Percentiles rank a stretch among this genome's conserved stretches.
phyloP scores from a whole-genome alignment of 208 protist species.

The Acanthamoeba royreba region DNA sequence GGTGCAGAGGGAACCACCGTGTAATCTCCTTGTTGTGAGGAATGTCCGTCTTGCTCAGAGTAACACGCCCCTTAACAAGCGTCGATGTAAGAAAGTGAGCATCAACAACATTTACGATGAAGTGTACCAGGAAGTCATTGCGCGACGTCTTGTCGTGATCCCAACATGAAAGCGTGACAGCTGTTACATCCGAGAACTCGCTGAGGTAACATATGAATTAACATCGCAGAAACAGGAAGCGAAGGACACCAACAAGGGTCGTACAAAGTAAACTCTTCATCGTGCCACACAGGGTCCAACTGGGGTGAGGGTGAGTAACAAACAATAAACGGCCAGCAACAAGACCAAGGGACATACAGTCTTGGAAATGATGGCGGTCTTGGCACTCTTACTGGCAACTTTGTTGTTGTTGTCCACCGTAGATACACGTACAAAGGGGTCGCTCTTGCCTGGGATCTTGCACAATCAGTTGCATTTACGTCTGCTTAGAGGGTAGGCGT shows the following conservation, averaged over 20 bases:
- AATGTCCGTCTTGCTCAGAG: not conserved
- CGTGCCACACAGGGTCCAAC: not conserved
- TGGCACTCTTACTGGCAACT: not conserved
- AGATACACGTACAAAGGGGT: not conserved
- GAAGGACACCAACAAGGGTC: not conserved
- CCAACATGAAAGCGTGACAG: not conserved
- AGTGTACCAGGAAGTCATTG: not conserved
- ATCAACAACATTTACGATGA: not conserved
- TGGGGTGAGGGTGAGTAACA: not conserved
- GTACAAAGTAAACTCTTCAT: not conserved
- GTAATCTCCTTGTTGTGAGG: not conserved
- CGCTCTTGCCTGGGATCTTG: not conserved
- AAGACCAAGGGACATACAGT: not conserved
- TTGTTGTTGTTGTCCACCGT: not conserved
- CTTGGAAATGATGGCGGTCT: not conserved
- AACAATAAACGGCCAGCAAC: not conserved
- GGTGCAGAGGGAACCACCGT: conserved; percentile 24
- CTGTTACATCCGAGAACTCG: not conserved
- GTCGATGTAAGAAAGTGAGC: not conserved
- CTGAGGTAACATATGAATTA: not conserved
- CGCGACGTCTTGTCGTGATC: not conserved
- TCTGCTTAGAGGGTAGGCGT: not conserved
- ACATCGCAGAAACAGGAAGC: not conserved
- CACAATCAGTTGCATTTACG: not conserved
- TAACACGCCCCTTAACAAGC: not conserved